Evolutionary conservation across 108 stramenopile species (phyloP).

Genomic region (Discostella stelligeroides): DNA sequence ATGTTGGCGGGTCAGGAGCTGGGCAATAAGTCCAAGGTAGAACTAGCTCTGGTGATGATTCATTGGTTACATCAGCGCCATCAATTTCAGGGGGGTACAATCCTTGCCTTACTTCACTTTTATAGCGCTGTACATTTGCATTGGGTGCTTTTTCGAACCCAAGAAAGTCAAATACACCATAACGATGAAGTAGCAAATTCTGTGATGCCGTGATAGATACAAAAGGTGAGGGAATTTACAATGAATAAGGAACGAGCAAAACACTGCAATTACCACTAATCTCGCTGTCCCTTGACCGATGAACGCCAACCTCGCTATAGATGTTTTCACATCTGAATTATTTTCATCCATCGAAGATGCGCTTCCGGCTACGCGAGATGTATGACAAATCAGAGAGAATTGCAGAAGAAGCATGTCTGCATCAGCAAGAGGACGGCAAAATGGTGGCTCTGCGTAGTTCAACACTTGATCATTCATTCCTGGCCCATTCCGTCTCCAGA

Average conservation of each 20-base stretch:
- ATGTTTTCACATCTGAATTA: background rate
- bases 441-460: slow-evolving; percentile 91
- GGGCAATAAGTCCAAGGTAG: slow-evolving; percentile 73
- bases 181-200: slow-evolving; percentile 73
- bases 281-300: slow-evolving; percentile 22
- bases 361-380: slow-evolving; percentile 22
- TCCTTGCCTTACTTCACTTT: slow-evolving; percentile 57
- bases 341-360: background rate
- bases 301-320: slow-evolving; percentile 9
- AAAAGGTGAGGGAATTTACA: slow-evolving; percentile 22
- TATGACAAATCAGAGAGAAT: slow-evolving; percentile 71
- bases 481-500: slow-evolving; percentile 95
- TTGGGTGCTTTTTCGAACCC: slow-evolving; percentile 65
- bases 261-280: slow-evolving; percentile 6
- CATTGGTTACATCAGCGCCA: slow-evolving; percentile 22
- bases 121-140: slow-evolving; percentile 53
- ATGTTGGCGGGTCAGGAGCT: slow-evolving; percentile 47
- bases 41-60: slow-evolving; percentile 5
- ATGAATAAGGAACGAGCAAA: background rate
- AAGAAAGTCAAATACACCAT: slow-evolving; percentile 67
- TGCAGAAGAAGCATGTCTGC: slow-evolving; percentile 86
- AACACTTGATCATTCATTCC: slow-evolving; percentile 81
- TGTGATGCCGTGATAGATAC: slow-evolving; percentile 50
- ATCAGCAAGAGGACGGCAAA: slow-evolving; percentile 90
- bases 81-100: slow-evolving; percentile 62